phyloP scores from a whole-genome alignment of 1,284 basidiomycete genomes.

The Malassezia yamatoensis region DNA sequence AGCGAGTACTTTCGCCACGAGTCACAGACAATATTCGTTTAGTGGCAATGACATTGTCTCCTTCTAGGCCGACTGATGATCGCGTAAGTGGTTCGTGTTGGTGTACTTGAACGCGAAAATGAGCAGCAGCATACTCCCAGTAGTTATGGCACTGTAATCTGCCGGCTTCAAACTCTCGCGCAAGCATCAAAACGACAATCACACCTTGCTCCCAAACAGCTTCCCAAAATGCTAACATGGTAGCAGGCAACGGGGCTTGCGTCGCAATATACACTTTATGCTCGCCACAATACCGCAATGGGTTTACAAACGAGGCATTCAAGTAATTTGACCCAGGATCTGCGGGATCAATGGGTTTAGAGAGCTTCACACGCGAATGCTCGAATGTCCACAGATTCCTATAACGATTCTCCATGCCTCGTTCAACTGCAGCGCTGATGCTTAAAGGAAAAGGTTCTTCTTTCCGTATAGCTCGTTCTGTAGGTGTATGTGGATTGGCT shows the following conservation, averaged over 20 bases:
- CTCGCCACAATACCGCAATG: slow-evolving; percentile 25
- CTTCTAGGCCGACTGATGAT: not conserved
- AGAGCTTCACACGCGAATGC: slow-evolving; percentile 53
- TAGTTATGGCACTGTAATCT: slow-evolving; percentile 84
- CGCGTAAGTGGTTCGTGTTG: not conserved
- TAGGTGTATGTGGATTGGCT: slow-evolving; percentile 10
- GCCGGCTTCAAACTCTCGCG: slow-evolving; percentile 77
- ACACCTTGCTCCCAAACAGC: slow-evolving; percentile 55
- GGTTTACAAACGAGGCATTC: slow-evolving; percentile 41
- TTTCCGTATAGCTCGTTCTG: slow-evolving; percentile 7
- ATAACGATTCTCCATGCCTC: slow-evolving; percentile 73
- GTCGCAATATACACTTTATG: slow-evolving; percentile 76
- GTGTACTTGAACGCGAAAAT: not conserved
- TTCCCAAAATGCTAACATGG: slow-evolving; percentile 88
- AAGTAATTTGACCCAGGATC: slow-evolving; percentile 38
- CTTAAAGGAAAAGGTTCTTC: slow-evolving; percentile 61
- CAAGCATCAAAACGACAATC: slow-evolving; percentile 62
- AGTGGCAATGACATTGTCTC: slow-evolving; percentile 20
- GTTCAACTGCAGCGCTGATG: slow-evolving; percentile 89
- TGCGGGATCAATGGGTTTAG: slow-evolving; percentile 15
- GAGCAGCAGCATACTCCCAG: slow-evolving; percentile 54
- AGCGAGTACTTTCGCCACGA: slow-evolving; percentile 13
- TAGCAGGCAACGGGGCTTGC: slow-evolving; percentile 82
- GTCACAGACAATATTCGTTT: slow-evolving; percentile 24
- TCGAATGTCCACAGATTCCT: slow-evolving; percentile 97